Evolutionary conservation across 352 stramenopile genomes (phyloP), one percentile per base, ranked within the genome.

Genomic region (Phytophthora boehmeriae): DNA sequence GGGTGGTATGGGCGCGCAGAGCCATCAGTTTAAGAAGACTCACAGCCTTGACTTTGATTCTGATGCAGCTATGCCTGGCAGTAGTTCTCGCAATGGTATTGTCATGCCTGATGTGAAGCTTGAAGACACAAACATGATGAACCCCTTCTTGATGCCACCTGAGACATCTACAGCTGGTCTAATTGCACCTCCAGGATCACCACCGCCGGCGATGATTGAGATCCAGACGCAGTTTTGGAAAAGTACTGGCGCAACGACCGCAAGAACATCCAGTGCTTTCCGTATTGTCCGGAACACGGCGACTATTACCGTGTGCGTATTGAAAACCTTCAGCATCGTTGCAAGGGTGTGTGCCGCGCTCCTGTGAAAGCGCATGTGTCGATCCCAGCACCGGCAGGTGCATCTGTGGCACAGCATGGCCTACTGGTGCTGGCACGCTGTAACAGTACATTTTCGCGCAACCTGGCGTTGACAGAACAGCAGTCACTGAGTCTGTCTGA

Each of bases 261-360:
- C 41, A 97, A 97, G 71, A 97, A 97, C 57, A 92, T 97, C 36
- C 89, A 97, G 63, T 97, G 89, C 56, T 97, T 97, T 63, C 89
- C 89, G 14, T 93, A 90, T 51, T 97, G 89, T 34, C 88, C 86
- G 6, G 88, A 96, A 35, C 87, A 95, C 35, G 89, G 89, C 16
- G 89, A 97, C 49, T 97, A 97, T 64, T 96, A 94, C 57, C 84
- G 87, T 14, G 88, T 93, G 32, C 87, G 86, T 10, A 95, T 96
- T 53, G 82, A 96, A 36, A 87, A 93, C 52, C 62, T 96, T 30
- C 78, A 92, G 54, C 88, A 96, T 42, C 74, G 77, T 2, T 87
- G 81, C 68, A 96, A 96, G 66, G 88, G 88, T 30, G 88, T 96
- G 4, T 96, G 88, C 28, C 84, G 84, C 39, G 88, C 88, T 22